phyloP scores from a whole-genome alignment of 176 grass and related monocot species.

The Chloris gayana region DNA sequence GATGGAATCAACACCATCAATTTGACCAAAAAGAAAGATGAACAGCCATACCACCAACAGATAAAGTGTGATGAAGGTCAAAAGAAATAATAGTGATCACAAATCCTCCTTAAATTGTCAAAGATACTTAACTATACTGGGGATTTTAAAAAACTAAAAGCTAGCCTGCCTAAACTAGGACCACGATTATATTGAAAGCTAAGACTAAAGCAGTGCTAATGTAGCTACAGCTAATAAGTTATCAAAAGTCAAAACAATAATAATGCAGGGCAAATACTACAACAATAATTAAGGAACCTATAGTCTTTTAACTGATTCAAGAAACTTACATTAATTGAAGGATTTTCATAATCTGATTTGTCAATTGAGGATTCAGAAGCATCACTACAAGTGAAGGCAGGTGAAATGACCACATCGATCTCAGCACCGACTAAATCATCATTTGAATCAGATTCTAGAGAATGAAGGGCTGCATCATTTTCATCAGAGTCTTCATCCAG shows the following conservation, averaged over 20 bases:
- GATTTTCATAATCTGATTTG: conserved; percentile 33
- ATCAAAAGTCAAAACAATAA: neutral
- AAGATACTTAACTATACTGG: neutral
- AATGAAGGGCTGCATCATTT: conserved; percentile 33
- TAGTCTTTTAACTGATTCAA: neutral
- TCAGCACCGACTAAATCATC: conserved; percentile 47
- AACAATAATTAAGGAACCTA: neutral
- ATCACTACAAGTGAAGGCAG: conserved; percentile 12
- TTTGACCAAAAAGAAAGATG: neutral
- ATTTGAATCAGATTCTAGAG: conserved; percentile 42
- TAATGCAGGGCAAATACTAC: neutral
- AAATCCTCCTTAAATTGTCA: neutral
- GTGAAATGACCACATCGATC: conserved; percentile 17
- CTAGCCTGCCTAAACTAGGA: too few relatives aligned
- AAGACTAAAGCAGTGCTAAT: neutral
- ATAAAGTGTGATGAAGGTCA: neutral
- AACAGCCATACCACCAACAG: neutral
- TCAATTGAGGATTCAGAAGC: conserved; percentile 27
- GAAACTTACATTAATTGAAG: conserved; percentile 50
- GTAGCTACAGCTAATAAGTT: neutral
- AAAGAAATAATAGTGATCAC: neutral
- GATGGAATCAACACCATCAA: neutral
- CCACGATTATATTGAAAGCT: neutral
- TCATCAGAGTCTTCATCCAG: conserved; percentile 41
- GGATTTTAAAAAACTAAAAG: neutral